Base-by-base conservation (phyloP, 2,329 filamentous ascomycete genomes). In the Alternaria sp. region DNA sequence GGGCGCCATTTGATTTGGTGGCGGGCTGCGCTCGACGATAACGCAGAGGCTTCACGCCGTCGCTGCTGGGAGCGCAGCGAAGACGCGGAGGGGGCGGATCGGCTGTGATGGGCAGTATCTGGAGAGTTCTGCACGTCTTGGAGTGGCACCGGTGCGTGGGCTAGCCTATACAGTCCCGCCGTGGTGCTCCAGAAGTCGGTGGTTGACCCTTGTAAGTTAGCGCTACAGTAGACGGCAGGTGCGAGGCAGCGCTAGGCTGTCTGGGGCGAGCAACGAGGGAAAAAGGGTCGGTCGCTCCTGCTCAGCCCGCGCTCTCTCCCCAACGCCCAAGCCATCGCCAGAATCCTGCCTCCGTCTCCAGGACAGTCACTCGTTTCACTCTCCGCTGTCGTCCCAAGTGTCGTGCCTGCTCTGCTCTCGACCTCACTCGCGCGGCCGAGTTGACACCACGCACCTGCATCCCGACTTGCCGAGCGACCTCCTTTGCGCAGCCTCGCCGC, bases 311-410 rank as follows among this genome's bases (percentile, higher is more conserved):
- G 57, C 57, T 65, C 66, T 68, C 64, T 65, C 58, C 60, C 59
- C 62, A 62, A 59, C 58, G 55, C 62, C 66, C 62, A 59, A 60
- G 57, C 57, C 59, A 59, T 51, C 63, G 57, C 54, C 53, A 26
- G 61, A 51, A 51, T 62, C 47, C 61, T 59, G 62, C 60, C 51
- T 60, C 63, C 63, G 70, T 68, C 60, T 59, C 44, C 54, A 61
- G 68, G 71, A 74, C 73, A 70, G 70, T 65, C 73, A 67, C 69
- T 75, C 73, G 73, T 75, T 75, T 74, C 63, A 59, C 66, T 58
- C 62, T 61, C 68, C 59, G 67, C 66, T 62, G 66, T 58, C 66
- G 46, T 66, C 58, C 45, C 58, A 49, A 19, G 45, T 54, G 61
- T 62, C 30, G 19, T 21, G 15, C 44, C 19, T 56, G 57, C 40